These are phyloP conservation scores for Escovopsis sp. DNA, from an alignment of 2,329 filamentous ascomycete species.

Conservation along the genomic window DNA sequence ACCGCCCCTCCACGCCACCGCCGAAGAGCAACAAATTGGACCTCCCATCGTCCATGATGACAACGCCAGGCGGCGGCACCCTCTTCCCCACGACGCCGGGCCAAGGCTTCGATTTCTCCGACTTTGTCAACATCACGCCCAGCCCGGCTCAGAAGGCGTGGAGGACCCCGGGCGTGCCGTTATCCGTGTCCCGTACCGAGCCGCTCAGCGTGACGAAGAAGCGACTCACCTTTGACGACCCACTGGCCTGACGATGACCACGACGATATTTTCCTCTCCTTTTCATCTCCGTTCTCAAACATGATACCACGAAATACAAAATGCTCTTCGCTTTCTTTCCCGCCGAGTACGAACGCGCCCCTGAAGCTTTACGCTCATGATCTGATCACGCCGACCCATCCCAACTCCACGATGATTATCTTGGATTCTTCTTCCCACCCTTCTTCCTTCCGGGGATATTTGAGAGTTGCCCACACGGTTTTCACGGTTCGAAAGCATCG, in stretches of 20 bases:
- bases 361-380: too few species aligned
- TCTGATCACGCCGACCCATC: too few species aligned
- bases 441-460: too few species aligned
- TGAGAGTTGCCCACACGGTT: too few species aligned
- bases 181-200: constrained; percentile 29
- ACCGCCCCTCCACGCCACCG: constrained; percentile 62
- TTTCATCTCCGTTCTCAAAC: constrained; percentile 15
- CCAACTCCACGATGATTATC: too few species aligned
- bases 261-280: too few species aligned
- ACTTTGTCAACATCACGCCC: constrained; percentile 95
- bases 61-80: constrained; percentile 60
- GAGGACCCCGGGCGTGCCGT: constrained; percentile 55
- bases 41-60: constrained; percentile 74
- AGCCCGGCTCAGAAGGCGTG: constrained; percentile 83
- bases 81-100: constrained; percentile 64
- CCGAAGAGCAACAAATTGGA: constrained; percentile 51
- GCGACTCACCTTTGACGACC: constrained; percentile 67
- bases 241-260: constrained; percentile 17
- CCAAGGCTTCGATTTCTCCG: constrained; percentile 78
- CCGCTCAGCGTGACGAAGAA: constrained; percentile 55
- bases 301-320: constrained; percentile 23
- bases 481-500: too few species aligned
- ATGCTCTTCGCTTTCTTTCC: too few species aligned
- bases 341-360: too few species aligned
- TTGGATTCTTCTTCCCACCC: too few species aligned